These are phyloP conservation scores for Triangularia setosa DNA, from an alignment of 2,329 filamentous ascomycete species.

Conservation along the genomic window DNA sequence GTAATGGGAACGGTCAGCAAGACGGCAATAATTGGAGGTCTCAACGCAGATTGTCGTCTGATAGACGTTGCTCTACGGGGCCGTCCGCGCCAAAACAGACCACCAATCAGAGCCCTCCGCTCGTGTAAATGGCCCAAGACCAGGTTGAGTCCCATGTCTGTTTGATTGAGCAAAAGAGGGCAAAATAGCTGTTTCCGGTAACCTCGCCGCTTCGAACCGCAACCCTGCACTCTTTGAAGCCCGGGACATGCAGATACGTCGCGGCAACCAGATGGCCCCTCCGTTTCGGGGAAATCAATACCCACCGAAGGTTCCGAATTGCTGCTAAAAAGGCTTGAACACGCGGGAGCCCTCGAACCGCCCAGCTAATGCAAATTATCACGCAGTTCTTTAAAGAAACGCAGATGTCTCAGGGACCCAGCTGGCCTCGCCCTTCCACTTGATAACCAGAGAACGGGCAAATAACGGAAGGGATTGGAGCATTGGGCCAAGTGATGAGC, in stretches of 20 bases:
- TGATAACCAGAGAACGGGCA: neutral
- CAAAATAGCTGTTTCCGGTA: slow-evolving; percentile 4
- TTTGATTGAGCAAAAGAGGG: neutral
- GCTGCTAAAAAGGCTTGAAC: neutral
- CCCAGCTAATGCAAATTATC: neutral
- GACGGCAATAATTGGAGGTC: neutral
- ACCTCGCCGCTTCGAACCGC: slow-evolving; percentile 4
- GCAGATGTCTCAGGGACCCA: neutral
- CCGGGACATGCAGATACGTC: neutral
- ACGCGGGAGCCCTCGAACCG: neutral
- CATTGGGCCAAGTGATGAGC: neutral
- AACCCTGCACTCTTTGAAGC: neutral
- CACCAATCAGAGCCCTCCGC: neutral
- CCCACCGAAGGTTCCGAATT: slow-evolving; percentile 1
- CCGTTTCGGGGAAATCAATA: slow-evolving; percentile 1
- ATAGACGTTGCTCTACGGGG: neutral
- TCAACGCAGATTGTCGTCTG: neutral
- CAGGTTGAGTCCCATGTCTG: neutral
- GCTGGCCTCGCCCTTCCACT: neutral
- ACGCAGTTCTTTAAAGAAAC: neutral
- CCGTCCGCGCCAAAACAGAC: neutral
- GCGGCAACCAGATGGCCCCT: neutral
- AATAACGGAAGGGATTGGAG: neutral
- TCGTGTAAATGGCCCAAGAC: neutral
- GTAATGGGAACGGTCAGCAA: neutral